Percentiles rank a stretch among this genome's conserved stretches.
Evolutionary conservation across 768 basidiomycete genomes (phyloP).

Genomic region (Agaricus sinodeliciosus): DNA sequence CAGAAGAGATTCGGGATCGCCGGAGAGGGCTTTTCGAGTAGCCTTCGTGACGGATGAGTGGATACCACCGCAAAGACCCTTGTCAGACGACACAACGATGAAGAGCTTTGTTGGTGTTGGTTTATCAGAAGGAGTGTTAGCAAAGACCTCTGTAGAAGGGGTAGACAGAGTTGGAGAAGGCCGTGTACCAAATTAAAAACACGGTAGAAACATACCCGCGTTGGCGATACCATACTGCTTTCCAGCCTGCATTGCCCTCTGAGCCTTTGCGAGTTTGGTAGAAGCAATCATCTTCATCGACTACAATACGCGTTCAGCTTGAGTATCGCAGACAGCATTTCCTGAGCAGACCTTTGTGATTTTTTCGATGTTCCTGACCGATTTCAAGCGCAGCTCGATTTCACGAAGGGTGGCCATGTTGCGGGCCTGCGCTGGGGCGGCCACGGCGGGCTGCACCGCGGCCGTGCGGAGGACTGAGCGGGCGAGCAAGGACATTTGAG

Average conservation of each 20-base stretch:
- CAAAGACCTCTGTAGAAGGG: conserved; percentile 69
- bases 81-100: conserved; percentile 94
- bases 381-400: conserved; percentile 94
- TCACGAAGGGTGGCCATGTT: conserved; percentile 98
- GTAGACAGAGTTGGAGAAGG: not conserved
- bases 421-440: conserved; percentile 50
- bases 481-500: conserved; percentile 35
- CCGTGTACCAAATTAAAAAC: conserved; percentile 1
- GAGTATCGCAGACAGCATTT: not conserved
- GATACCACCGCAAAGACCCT: conserved; percentile 99
- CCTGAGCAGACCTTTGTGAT: conserved; percentile 80
- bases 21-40: conserved; percentile 65
- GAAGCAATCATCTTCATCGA: conserved; percentile 99
- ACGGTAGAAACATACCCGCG: conserved; percentile 50
- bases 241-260: conserved; percentile 88
- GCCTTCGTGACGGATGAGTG: conserved; percentile 95
- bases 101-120: conserved; percentile 78
- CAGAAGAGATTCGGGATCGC: conserved; percentile 44
- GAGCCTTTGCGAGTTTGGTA: conserved; percentile 92
- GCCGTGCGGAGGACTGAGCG: conserved; percentile 37
- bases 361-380: conserved; percentile 97
- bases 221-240: conserved; percentile 94
- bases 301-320: conserved; percentile 31
- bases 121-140: conserved; percentile 63
- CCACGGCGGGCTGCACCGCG: conserved; percentile 27